These are phyloP conservation scores for Leishmania tropica DNA, from an alignment of 208 protist genomes.

Conservation along the genomic window DNA sequence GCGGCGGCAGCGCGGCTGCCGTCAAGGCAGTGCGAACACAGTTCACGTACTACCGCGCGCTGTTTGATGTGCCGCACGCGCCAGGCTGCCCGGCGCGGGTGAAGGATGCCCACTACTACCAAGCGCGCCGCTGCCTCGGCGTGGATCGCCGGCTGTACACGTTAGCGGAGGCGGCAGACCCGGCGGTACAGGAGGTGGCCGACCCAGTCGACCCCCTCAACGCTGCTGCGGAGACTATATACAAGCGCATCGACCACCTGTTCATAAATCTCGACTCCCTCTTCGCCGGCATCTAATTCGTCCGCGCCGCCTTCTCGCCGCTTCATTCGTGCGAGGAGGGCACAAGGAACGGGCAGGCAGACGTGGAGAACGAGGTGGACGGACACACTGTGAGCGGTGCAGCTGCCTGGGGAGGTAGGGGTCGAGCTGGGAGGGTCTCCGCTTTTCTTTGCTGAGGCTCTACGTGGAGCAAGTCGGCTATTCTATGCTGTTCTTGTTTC, in stretches of 20 bases:
- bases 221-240: slow-evolving; percentile 70
- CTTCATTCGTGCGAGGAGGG: not conserved
- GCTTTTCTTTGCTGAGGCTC: not conserved
- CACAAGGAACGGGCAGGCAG: no score
- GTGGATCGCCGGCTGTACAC: slow-evolving; percentile 70
- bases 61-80: slow-evolving; percentile 88
- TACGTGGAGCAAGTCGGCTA: not conserved
- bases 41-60: slow-evolving; percentile 87
- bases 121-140: slow-evolving; percentile 73
- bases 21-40: slow-evolving; percentile 74
- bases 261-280: slow-evolving; percentile 76
- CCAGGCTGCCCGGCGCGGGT: slow-evolving; percentile 64
- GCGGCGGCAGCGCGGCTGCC: slow-evolving; percentile 58
- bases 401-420: not conserved
- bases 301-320: slow-evolving; percentile 8
- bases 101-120: slow-evolving; percentile 65
- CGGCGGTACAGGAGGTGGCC: slow-evolving; percentile 41
- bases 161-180: slow-evolving; percentile 50
- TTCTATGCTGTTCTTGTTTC: not conserved
- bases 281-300: slow-evolving; percentile 39
- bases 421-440: not conserved
- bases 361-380: not conserved
- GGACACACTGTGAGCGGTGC: not conserved
- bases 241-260: slow-evolving; percentile 86
- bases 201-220: slow-evolving; percentile 80